phyloP scores from a whole-genome alignment of 495 filamentous ascomycete genomes.

The Daldinia bambusicola region DNA sequence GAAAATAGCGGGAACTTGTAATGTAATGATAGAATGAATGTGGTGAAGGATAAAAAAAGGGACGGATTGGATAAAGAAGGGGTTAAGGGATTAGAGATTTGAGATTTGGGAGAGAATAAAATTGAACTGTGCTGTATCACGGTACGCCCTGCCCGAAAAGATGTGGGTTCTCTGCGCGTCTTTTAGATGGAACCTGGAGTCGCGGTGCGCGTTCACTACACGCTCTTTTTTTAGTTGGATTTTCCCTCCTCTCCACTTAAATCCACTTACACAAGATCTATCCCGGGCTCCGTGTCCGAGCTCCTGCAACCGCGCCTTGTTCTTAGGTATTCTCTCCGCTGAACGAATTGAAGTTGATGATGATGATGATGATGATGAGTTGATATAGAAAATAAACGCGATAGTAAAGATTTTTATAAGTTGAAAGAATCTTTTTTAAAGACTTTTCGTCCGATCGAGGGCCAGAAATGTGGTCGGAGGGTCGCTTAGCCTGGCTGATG shows the following conservation, averaged over 20 bases:
- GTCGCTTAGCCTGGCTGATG: slow-evolving; percentile 25
- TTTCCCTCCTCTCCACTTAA: slow-evolving; percentile 34
- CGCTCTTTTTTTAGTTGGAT: slow-evolving; percentile 40
- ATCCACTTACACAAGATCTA: slow-evolving; percentile 19
- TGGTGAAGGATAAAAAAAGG: slow-evolving; percentile 19
- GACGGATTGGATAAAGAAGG: slow-evolving; percentile 20
- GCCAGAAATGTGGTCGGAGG: slow-evolving; percentile 21
- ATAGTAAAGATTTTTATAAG: slow-evolving; percentile 1
- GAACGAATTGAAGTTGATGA: not conserved
- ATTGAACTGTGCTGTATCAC: slow-evolving; percentile 40
- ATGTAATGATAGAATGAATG: slow-evolving; percentile 26
- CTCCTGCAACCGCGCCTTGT: slow-evolving; percentile 10
- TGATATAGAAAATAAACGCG: slow-evolving; percentile 9
- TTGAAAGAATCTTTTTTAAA: no score
- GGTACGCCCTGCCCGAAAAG: slow-evolving; percentile 31
- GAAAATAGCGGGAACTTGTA: not conserved
- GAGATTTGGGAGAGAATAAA: slow-evolving; percentile 33
- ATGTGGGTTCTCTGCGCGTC: slow-evolving; percentile 44
- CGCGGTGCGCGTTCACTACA: slow-evolving; percentile 45
- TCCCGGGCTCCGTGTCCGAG: slow-evolving; percentile 25
- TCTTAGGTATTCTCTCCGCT: not conserved
- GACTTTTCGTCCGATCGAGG: slow-evolving; percentile 22
- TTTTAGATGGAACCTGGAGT: slow-evolving; percentile 40
- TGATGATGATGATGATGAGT: not conserved
- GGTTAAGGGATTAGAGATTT: slow-evolving; percentile 29